Evolutionary conservation across 768 basidiomycete species (phyloP), one percentile per base, ranked within the genome.

Genomic region (Asterophora parasitica): DNA sequence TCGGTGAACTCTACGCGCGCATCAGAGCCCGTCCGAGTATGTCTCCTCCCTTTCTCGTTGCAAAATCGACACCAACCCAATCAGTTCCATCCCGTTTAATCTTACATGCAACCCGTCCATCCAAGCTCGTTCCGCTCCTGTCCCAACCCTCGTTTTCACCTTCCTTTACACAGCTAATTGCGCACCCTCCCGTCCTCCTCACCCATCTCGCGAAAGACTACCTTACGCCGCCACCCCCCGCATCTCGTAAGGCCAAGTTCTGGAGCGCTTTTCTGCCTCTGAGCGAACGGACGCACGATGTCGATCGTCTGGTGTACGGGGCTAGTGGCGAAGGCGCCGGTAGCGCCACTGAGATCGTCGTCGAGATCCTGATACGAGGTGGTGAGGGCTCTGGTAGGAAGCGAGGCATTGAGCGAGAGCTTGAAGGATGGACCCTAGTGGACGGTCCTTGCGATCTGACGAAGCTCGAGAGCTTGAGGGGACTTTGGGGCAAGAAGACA

Each of bases 201-300:
- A 61, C 59, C 6, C 79, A 90, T 58, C 67, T 98, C 41, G 75
- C 87, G 1, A 73, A 70, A 20, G 79, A 81, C 7, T 92, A 89
- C 61, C 72, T 89, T 38, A 78, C 81, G 1, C 78, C 76, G 0
- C 89, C 91, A 0, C 85, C 88, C 1, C 79, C 85, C 7, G 66
- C 71, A 33, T 77, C 80, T 7, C 56, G 77, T 0, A 68, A 73
- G n/a, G 69, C 76, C 30, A 88, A 88, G 58, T 94, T 93, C 66
- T 93, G 87, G 88, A 70, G 72, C 31, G 72, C 91, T 9, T 88
- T 94, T 58, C 63, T 81, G 7, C 85, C 88, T 0, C 61, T 88
- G 48, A 78, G 82, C 46, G 82, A 80, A 61, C 76, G 85, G 19
- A 61, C 56, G 3, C 65, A 75, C 47, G 82, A 92, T 54, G 73